These are phyloP conservation scores for Hypoxylon fragiforme DNA, from an alignment of 495 filamentous ascomycete species.

Conservation along the genomic window DNA sequence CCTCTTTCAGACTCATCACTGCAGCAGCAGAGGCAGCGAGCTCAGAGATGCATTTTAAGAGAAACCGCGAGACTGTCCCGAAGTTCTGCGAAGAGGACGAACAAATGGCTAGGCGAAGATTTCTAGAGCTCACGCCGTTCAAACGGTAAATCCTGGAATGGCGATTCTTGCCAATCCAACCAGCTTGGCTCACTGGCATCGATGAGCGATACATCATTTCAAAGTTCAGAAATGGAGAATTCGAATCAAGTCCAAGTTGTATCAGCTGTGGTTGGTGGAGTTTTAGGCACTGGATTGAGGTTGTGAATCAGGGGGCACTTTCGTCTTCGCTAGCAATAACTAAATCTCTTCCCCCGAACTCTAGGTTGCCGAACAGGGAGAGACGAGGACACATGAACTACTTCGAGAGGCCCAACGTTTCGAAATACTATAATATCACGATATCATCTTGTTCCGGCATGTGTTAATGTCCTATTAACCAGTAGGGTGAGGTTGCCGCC, in stretches of 20 bases:
- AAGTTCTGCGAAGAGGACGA: slow-evolving; percentile 9
- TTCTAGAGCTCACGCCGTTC: slow-evolving; percentile 6
- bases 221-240: background rate
- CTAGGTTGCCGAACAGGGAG: background rate
- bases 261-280: background rate
- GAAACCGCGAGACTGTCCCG: no score
- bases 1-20: background rate
- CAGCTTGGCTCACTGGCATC: background rate
- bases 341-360: background rate
- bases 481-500: no score
- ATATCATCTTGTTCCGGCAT: no score
- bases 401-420: background rate
- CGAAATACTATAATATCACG: no score
- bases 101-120: background rate
- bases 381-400: background rate
- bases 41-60: background rate
- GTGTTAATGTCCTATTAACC: no score
- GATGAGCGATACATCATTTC: background rate
- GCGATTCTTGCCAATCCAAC: background rate
- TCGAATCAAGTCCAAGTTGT: background rate
- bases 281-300: background rate
- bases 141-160: slow-evolving; percentile 21
- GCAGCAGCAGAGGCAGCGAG: background rate
- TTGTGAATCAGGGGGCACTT: background rate
- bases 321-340: background rate